A percentile compares a stretch with the other conserved stretches of the same genome.
Evolutionary conservation across 352 stramenopile species (phyloP).

Genomic region (Phytophthora capsici): DNA sequence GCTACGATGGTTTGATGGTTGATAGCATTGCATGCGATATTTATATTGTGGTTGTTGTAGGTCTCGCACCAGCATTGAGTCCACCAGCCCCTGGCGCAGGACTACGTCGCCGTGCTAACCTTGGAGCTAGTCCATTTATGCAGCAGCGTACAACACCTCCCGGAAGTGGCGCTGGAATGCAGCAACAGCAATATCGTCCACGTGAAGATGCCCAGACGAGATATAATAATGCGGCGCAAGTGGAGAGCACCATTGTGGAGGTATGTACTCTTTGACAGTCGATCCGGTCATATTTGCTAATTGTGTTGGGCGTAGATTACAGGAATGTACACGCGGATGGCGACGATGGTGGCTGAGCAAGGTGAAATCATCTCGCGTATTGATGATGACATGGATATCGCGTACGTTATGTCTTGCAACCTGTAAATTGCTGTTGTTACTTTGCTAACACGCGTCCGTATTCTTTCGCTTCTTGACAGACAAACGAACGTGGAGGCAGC

Average conservation of each 20-base stretch:
- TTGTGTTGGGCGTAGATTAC: constrained; percentile 57
- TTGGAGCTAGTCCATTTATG: constrained; percentile 77
- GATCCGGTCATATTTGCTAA: background rate
- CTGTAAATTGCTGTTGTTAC: background rate
- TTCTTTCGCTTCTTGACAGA: constrained; percentile 27
- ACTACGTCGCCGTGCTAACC: constrained; percentile 69
- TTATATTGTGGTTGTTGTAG: constrained; percentile 13
- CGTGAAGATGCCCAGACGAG: constrained; percentile 77
- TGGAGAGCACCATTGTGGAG: constrained; percentile 88
- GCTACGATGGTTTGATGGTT: background rate
- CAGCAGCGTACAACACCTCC: constrained; percentile 55
- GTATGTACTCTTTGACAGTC: constrained; percentile 32
- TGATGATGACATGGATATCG: constrained; percentile 88
- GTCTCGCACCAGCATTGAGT: constrained; percentile 21
- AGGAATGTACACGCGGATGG: constrained; percentile 89
- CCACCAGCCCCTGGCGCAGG: constrained; percentile 35
- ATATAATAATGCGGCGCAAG: constrained; percentile 77
- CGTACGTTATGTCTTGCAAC: constrained; percentile 50
- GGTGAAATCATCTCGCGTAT: constrained; percentile 84
- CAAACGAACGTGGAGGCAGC: constrained; percentile 79
- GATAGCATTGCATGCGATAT: background rate
- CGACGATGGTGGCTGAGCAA: constrained; percentile 82
- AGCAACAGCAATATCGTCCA: constrained; percentile 69
- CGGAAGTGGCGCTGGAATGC: constrained; percentile 27
- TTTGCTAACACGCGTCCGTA: constrained; percentile 2